Conservation (phyloP, 257 asterid species). For the Solanum dulcamara region DNA sequence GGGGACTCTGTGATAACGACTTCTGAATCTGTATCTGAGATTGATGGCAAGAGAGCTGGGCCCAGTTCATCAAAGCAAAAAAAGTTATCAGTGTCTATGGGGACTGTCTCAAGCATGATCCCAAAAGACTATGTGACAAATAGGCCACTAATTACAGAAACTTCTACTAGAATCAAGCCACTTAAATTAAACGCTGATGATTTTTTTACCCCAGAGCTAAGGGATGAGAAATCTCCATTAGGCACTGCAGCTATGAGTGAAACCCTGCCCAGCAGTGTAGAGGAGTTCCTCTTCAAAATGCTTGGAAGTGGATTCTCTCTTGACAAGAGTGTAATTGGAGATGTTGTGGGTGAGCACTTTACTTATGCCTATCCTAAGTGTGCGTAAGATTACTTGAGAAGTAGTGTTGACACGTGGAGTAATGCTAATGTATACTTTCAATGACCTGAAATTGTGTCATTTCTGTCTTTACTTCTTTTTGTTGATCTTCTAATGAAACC, state of each 20-base stretch:
- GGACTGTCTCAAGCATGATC: constrained; percentile 57
- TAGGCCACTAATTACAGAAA: constrained; percentile 22
- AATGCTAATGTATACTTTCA: not conserved
- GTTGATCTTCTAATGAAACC: not conserved
- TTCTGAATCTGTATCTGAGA: constrained; percentile 18
- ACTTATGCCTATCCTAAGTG: not conserved
- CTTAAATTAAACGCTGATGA: constrained; percentile 38
- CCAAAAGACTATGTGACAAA: constrained; percentile 42
- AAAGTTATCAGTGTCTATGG: constrained; percentile 46
- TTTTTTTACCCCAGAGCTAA: constrained; percentile 38
- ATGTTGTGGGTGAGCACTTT: constrained; percentile 52
- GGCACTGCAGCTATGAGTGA: constrained; percentile 15
- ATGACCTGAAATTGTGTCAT: not conserved
- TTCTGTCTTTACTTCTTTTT: not conserved
- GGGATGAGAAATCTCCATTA: constrained; percentile 37
- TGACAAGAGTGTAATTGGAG: constrained; percentile 40
- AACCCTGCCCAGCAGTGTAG: constrained; percentile 29
- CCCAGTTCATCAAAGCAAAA: constrained; percentile 22
- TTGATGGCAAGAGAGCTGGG: constrained; percentile 7
- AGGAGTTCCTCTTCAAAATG: constrained; percentile 57
- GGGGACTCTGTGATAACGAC: constrained; percentile 6
- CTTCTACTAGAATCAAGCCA: constrained; percentile 36
- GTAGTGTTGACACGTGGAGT: not conserved
- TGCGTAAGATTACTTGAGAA: not conserved
- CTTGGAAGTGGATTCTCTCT: constrained; percentile 70